Evolutionary conservation across 805 yeast species (phyloP), one percentile per base, ranked within the genome.

Genomic region (Spathaspora arborariae): DNA sequence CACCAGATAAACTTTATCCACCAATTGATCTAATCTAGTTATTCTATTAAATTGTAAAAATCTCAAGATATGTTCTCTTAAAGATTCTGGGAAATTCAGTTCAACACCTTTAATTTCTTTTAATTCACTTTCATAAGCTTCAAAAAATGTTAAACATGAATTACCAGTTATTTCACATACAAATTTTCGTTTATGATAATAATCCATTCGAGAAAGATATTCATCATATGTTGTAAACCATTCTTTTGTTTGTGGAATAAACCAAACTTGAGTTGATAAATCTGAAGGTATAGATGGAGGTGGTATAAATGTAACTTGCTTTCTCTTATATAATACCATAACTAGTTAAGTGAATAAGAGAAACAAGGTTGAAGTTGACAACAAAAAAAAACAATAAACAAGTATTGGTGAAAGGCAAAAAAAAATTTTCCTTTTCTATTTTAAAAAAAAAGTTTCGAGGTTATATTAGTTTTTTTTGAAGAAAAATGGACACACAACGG

Each of bases 111-210:
- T 71, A 51, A 78, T 73, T 57, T 58, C 81, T 47, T 58, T 64
- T 41, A 49, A 76, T 67, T 92, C 99, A 49, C 86, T 82, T 45
- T 81, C 80, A 39, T 80, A 74, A 0, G 98, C 99, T 58, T 94
- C 95, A 62, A 91, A 91, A 62, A 79, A 94, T 0, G 97, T 88
- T 48, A 92, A 75, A 57, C 95, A 85, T 15, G 97, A 85, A 57
- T 89, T 88, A 11, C 99, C 99, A 0, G 97, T 88, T 42, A 92
- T 85, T 66, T 94, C 99, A 69, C 98, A 94, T 10, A 90, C 94
- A 67, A 94, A 94, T 62, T 88, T 87, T 54, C 81, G 82, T 43
- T 79, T 74, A 49, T 76, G 76, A 63, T 86, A 87, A 64, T 84
- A 86, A 62, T 86, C 89, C 72, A 86, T 67, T 46, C 92, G 68